These are phyloP conservation scores for Pichia sp. DNA, from an alignment of 1,139 yeast species.

Conservation along the genomic window DNA sequence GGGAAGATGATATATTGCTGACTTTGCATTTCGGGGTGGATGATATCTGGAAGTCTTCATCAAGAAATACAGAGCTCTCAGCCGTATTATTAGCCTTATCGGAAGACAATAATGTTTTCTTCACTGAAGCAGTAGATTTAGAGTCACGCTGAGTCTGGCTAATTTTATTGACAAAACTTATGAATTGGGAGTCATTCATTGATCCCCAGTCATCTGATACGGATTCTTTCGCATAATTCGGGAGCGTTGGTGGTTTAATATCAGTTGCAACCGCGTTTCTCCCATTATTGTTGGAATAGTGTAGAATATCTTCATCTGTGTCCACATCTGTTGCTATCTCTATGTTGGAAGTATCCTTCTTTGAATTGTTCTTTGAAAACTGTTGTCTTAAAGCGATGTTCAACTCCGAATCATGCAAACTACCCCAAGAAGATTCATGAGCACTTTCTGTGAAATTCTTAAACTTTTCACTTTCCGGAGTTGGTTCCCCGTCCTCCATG, in stretches of 20 bases:
- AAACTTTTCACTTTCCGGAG: not conserved
- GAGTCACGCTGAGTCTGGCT: constrained; percentile 6
- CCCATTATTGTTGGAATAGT: not conserved
- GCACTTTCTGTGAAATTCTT: not conserved
- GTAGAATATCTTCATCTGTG: constrained; percentile 1
- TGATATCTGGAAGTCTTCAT: not conserved
- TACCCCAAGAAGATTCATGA: constrained; percentile 2
- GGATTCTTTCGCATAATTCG: not conserved
- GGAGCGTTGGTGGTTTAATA: not conserved
- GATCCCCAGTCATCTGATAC: constrained; percentile 31
- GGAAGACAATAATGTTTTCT: not conserved
- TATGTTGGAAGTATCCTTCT: not conserved
- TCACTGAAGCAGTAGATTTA: not conserved
- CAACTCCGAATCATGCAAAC: constrained; percentile 7
- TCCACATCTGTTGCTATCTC: constrained; percentile 9
- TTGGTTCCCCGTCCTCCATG: not conserved
- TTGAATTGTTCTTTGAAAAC: not conserved
- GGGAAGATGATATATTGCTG: constrained; percentile 11
- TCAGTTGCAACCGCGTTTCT: not conserved
- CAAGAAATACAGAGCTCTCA: not conserved
- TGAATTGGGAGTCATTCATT: constrained; percentile 40
- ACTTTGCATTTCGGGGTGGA: not conserved
- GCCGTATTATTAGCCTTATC: not conserved
- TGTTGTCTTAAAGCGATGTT: constrained; percentile 1
- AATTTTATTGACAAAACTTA: constrained; percentile 37